Evolutionary conservation across 768 basidiomycete genomes (phyloP), one percentile per base, ranked within the genome.

Genomic region (Leucosporidium scottii): DNA sequence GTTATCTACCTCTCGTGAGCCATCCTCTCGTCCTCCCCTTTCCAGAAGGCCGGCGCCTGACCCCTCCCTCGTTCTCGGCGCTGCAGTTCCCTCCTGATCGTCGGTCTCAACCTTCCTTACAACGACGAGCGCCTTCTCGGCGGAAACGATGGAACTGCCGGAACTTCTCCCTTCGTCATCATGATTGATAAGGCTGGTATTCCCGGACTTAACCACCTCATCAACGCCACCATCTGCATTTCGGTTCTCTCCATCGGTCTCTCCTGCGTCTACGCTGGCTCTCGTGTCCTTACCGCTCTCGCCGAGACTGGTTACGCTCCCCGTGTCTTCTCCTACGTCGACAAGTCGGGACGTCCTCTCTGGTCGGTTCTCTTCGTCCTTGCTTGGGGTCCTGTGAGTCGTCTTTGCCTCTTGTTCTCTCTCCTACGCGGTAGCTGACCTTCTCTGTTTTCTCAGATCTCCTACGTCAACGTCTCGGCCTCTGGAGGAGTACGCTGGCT

Each of bases 241-340:
- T 84, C 85, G 0, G 85, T 68, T 21, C 58, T 63, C 39, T 86
- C 85, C 20, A 84, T 85, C n/a, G 84, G 83, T 4, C 84, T 85
- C 69, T 84, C 84, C 1, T 85, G 84, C 74, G 85, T 87, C 75
- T 87, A 84, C 72, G 86, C 85, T 8, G 84, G 84, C 64, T 85
- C 85, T 4, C 81, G 85, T 1, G 84, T 85, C 81, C 75, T 86
- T 9, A 77, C 82, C 39, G 82, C 85, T 0, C 80, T 89, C n/a
- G 87, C 86, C 7, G 82, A 83, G 65, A 78, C 80, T 30, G 87
- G 87, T 0, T 83, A 86, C 70, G 88, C 87, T 0, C 88, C 87
- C 20, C 79, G 78, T 34, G 65, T 86, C 62, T 87, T 89, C 78
- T 83, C 84, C n/a, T 85, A 84, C 80, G 84, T 85, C 36, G 87